phyloP scores from a whole-genome alignment of 352 stramenopile species.

The Phytophthora citricola region DNA sequence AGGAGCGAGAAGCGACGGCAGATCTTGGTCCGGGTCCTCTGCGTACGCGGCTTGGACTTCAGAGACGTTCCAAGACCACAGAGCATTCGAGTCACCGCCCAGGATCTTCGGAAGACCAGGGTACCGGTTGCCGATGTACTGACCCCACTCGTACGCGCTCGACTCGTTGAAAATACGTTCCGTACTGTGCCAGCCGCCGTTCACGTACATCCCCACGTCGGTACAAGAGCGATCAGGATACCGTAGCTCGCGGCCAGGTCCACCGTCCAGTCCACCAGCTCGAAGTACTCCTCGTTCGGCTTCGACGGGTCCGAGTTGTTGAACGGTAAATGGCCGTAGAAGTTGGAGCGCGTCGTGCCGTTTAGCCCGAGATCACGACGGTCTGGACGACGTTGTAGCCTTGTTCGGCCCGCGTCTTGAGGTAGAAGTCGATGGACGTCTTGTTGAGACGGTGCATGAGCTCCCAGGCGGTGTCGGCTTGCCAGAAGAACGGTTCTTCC shows the following conservation, averaged over 20 bases:
- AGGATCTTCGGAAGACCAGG: neutral
- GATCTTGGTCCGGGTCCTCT: neutral
- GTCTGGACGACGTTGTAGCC: neutral
- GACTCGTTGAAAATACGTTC: slow-evolving; percentile 2
- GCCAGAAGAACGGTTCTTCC: slow-evolving; percentile 1
- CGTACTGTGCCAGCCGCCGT: neutral
- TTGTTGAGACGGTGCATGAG: neutral
- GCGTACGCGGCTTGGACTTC: neutral
- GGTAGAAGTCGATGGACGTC: neutral
- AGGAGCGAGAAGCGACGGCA: neutral
- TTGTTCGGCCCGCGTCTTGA: neutral
- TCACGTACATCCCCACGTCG: slow-evolving; percentile 13
- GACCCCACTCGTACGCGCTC: neutral
- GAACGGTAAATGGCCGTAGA: neutral
- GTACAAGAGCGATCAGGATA: slow-evolving; percentile 25
- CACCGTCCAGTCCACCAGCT: slow-evolving; percentile 31
- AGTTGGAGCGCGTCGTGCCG: neutral
- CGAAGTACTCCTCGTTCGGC: slow-evolving; percentile 25
- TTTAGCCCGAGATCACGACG: neutral
- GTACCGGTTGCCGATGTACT: slow-evolving; percentile 1
- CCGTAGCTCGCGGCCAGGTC: slow-evolving; percentile 34
- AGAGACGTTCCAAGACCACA: neutral
- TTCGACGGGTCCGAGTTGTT: slow-evolving; percentile 1
- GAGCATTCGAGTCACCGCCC: neutral
- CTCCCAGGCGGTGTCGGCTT: neutral